Evolutionary conservation across 345 rosid species (phyloP).

Genomic region (Heritiera littoralis): DNA sequence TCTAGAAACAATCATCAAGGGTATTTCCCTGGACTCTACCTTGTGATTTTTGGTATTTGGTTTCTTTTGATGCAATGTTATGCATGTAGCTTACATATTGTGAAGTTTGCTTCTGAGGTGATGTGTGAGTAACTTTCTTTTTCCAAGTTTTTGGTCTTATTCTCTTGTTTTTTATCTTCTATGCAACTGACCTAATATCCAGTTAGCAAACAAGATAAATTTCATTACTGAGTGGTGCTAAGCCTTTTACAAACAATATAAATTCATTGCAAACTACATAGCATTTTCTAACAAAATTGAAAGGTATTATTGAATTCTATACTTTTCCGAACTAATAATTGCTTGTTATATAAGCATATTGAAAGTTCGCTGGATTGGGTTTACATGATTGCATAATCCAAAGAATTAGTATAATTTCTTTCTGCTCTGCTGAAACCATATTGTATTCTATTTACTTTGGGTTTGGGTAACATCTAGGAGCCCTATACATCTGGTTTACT

Average conservation of each 20-base stretch:
- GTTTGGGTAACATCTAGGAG: background rate
- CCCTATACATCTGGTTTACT: background rate
- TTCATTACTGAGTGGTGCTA: background rate
- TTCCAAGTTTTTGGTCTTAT: background rate
- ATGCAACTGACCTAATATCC: background rate
- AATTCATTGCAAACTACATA: background rate
- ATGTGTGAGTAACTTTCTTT: background rate
- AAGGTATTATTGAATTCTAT: background rate
- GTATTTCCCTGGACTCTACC: conserved; percentile 36
- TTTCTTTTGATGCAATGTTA: background rate
- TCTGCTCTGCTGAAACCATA: background rate
- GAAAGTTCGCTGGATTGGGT: background rate
- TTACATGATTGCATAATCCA: background rate
- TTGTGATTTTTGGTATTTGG: conserved; percentile 10
- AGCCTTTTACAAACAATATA: background rate
- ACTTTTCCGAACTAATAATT: background rate
- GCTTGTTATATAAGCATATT: background rate
- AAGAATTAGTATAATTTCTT: background rate
- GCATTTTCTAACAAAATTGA: background rate
- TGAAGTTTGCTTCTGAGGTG: background rate
- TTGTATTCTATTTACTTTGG: background rate
- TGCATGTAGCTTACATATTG: too few relatives aligned
- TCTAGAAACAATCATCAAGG: conserved; percentile 80
- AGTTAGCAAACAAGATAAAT: background rate
- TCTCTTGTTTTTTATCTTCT: background rate